Evolutionary conservation across 208 protist species (phyloP).

Genomic region (Leishmania mexicana): DNA sequence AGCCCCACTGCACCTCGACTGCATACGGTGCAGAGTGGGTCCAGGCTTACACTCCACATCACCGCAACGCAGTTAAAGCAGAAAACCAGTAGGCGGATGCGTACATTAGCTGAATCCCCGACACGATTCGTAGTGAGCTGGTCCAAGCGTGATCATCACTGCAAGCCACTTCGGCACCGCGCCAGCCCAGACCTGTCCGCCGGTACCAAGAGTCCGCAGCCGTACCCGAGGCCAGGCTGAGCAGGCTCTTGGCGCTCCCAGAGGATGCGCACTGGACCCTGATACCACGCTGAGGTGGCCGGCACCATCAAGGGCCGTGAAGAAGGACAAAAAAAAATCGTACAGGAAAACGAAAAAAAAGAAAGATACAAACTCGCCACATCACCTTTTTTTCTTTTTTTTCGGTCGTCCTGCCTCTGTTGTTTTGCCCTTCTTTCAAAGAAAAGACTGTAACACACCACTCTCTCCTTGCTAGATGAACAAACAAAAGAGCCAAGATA

Average conservation of each 20-base stretch:
- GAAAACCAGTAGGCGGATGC: background rate
- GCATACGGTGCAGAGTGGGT: background rate
- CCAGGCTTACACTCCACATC: background rate
- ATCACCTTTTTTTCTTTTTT: background rate
- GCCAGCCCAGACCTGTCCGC: background rate
- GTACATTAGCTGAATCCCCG: background rate
- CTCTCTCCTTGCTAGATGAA: background rate
- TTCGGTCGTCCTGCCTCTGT: background rate
- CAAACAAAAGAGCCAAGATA: constrained; percentile 5
- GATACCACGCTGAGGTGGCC: background rate
- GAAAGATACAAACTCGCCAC: background rate
- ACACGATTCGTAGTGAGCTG: background rate
- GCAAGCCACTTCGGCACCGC: background rate
- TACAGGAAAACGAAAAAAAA: constrained; percentile 24
- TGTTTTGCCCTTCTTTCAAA: background rate
- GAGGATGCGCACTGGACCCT: background rate
- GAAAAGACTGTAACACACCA: background rate
- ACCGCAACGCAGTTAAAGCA: background rate
- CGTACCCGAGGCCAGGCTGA: background rate
- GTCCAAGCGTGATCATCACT: background rate
- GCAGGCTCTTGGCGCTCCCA: background rate
- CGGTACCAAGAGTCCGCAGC: background rate
- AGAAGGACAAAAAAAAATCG: constrained; percentile 30
- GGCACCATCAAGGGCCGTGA: background rate
- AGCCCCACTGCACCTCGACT: background rate